Percentiles rank a stretch among this genome's conserved stretches.
phyloP scores from a whole-genome alignment of 768 basidiomycete species.

The Leccinum truebloodii region DNA sequence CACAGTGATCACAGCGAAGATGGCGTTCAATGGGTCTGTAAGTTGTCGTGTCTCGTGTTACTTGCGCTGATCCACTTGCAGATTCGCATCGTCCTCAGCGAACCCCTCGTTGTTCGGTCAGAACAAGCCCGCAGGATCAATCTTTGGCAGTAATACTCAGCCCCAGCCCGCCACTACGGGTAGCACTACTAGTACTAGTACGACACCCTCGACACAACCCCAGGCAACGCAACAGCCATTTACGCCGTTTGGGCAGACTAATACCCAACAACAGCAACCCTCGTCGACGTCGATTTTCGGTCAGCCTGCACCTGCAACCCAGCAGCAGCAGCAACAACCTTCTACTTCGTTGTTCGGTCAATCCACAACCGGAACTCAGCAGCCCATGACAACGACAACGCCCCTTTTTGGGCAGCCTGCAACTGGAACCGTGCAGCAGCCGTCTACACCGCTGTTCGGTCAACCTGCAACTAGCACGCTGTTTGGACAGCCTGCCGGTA shows the following conservation, averaged over 20 bases:
- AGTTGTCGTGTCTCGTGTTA: not conserved
- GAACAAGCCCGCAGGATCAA: conserved; percentile 33
- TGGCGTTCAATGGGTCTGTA: conserved; percentile 27
- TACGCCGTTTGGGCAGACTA: conserved; percentile 1
- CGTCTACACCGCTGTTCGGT: conserved; percentile 38
- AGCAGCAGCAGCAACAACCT: conserved; percentile 36
- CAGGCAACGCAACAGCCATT: conserved; percentile 13
- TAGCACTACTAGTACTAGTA: conserved; percentile 11
- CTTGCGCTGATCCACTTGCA: conserved; percentile 13
- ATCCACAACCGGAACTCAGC: conserved; percentile 32
- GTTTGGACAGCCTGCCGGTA: conserved; percentile 39
- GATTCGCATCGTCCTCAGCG: conserved; percentile 44
- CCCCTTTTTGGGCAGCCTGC: conserved; percentile 35
- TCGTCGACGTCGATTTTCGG: conserved; percentile 25
- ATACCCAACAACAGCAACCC: conserved; percentile 1
- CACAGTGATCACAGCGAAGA: conserved; percentile 7
- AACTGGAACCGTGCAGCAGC: conserved; percentile 25
- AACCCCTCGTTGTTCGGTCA: conserved; percentile 37
- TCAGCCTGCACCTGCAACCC: conserved; percentile 17
- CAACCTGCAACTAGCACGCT: conserved; percentile 31
- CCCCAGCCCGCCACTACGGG: conserved; percentile 26
- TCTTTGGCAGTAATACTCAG: conserved; percentile 39
- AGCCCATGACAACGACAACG: conserved; percentile 19
- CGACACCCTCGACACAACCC: conserved; percentile 17
- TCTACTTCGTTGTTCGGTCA: conserved; percentile 27